phyloP scores from a whole-genome alignment of 192 early-diverging fungal species.

The Lobosporangium transversale region DNA sequence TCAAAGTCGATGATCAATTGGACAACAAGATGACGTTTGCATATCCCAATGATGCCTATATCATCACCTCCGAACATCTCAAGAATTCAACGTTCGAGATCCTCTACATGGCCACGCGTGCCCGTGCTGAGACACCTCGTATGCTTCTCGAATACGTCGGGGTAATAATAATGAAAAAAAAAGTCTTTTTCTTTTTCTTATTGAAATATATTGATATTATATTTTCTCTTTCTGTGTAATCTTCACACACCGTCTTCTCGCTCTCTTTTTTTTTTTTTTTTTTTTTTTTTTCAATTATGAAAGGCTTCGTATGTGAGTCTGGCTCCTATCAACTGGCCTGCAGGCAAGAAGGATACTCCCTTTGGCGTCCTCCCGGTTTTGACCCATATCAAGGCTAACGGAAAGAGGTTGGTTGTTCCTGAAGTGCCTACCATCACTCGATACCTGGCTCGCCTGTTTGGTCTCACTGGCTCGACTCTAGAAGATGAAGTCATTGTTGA shows the following conservation, averaged over 20 bases:
- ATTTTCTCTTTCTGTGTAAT: too few species aligned
- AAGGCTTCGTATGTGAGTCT: conserved; percentile 38
- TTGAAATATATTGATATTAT: neutral
- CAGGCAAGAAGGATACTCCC: conserved; percentile 31
- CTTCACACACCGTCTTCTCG: too few species aligned
- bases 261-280: neutral
- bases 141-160: conserved; percentile 37
- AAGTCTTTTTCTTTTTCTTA: too few species aligned
- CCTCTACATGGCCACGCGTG: conserved; percentile 39
- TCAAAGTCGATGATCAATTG: neutral
- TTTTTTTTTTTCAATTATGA: neutral
- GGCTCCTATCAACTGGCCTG: conserved; percentile 36
- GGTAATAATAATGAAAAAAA: conserved; percentile 11
- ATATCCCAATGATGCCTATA: conserved; percentile 29
- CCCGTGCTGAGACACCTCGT: conserved; percentile 27
- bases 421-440: conserved; percentile 19
- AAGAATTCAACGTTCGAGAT: conserved; percentile 44
- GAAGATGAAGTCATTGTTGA: conserved; percentile 38
- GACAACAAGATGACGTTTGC: neutral
- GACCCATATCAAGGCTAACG: conserved; percentile 33
- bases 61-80: conserved; percentile 20
- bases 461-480: conserved; percentile 5
- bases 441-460: conserved; percentile 27
- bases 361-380: conserved; percentile 39
- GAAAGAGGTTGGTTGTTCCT: conserved; percentile 10